Conservation (phyloP, 2,329 filamentous ascomycete genomes). For the Bipolaris cookei region DNA sequence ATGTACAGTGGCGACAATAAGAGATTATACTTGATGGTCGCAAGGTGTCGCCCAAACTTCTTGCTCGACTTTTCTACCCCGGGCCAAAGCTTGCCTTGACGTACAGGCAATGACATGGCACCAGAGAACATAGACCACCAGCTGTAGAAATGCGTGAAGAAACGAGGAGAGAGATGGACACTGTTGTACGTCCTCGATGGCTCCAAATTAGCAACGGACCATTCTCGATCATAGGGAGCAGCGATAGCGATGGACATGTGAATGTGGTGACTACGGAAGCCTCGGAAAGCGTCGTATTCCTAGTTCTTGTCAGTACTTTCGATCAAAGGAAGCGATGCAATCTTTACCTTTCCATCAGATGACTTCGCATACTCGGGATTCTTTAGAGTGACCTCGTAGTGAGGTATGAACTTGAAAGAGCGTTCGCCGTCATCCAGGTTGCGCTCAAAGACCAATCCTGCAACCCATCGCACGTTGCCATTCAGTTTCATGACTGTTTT, state of each 20-base stretch:
- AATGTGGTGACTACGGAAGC: slow-evolving; percentile 96
- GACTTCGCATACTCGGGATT: slow-evolving; percentile 75
- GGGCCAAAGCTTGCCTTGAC: slow-evolving; percentile 90
- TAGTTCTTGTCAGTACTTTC: slow-evolving; percentile 37
- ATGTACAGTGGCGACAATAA: slow-evolving; percentile 91
- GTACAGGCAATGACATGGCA: slow-evolving; percentile 90
- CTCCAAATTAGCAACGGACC: slow-evolving; percentile 76
- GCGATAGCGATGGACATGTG: slow-evolving; percentile 92
- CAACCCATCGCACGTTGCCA: slow-evolving; percentile 91
- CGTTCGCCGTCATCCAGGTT: slow-evolving; percentile 74
- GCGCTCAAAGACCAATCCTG: slow-evolving; percentile 89
- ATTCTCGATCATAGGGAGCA: slow-evolving; percentile 85
- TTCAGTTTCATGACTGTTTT: slow-evolving; percentile 99
- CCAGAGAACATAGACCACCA: slow-evolving; percentile 99
- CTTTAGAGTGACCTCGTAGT: slow-evolving; percentile 89
- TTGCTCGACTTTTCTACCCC: slow-evolving; percentile 96
- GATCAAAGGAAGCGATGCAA: not conserved
- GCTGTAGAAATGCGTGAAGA: slow-evolving; percentile 97
- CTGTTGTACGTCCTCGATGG: slow-evolving; percentile 93
- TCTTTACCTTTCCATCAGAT: slow-evolving; percentile 53
- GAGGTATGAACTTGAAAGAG: slow-evolving; percentile 87
- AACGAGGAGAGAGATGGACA: slow-evolving; percentile 89
- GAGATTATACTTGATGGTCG: slow-evolving; percentile 98
- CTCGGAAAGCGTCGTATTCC: slow-evolving; percentile 88
- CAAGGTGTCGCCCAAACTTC: slow-evolving; percentile 94